Percentiles rank a stretch among this genome's conserved stretches.
These are phyloP conservation scores for Striga hermonthica DNA, from an alignment of 305 asterid genomes.

Conservation along the genomic window DNA sequence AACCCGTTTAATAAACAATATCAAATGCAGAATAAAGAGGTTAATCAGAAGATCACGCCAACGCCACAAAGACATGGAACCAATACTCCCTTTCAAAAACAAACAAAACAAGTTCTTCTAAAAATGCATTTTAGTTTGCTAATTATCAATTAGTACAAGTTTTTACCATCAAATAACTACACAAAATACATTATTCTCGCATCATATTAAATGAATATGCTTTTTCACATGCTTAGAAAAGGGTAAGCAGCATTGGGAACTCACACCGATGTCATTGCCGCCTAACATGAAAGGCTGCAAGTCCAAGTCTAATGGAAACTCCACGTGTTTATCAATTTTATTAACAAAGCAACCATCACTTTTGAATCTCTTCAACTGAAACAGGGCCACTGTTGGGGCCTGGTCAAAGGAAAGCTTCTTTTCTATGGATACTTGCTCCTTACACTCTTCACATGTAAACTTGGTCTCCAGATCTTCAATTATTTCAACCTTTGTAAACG, in stretches of 20 bases:
- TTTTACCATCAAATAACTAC: no score
- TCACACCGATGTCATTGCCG: conserved; percentile 43
- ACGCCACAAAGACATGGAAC: conserved; percentile 17
- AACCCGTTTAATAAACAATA: conserved; percentile 10
- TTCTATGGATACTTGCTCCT: conserved; percentile 70
- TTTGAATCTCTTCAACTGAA: conserved; percentile 89
- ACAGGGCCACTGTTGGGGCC: conserved; percentile 63
- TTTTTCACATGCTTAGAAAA: conserved; percentile 12
- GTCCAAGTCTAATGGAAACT: conserved; percentile 72
- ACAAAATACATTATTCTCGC: background rate
- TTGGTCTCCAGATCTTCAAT: conserved; percentile 73
- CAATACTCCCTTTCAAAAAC: background rate
- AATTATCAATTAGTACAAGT: background rate
- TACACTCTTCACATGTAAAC: conserved; percentile 79
- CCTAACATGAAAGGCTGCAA: conserved; percentile 47
- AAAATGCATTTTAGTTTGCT: background rate
- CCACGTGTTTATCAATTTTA: conserved; percentile 66
- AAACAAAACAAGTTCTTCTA: background rate
- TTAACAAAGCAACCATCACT: conserved; percentile 68
- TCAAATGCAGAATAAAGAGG: conserved; percentile 22
- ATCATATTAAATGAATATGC: background rate
- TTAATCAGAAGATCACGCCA: background rate
- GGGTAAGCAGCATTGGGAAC: conserved; percentile 31
- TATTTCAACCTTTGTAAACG: conserved; percentile 83
- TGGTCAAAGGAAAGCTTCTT: conserved; percentile 72